Evolutionary conservation across 495 filamentous ascomycete genomes (phyloP).

Genomic region (Diplogelasinospora grovesii): DNA sequence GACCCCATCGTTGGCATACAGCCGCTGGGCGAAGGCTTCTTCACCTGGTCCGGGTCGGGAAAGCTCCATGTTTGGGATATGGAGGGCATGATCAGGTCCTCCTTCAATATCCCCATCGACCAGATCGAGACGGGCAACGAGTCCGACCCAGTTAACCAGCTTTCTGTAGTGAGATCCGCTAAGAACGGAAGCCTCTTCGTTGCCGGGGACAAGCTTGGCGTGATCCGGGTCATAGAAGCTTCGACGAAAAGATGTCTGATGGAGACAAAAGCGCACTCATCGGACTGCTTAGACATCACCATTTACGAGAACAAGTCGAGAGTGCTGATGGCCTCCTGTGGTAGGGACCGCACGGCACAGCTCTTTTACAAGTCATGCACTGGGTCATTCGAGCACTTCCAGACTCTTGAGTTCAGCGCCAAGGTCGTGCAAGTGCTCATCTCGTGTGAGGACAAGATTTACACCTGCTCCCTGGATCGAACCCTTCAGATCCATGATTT

Average conservation of each 20-base stretch:
- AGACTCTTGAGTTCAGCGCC: constrained; percentile 42
- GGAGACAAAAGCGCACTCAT: constrained; percentile 75
- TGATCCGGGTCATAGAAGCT: constrained; percentile 55
- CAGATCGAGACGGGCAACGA: constrained; percentile 52
- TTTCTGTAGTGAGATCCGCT: constrained; percentile 61
- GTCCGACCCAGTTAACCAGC: constrained; percentile 58
- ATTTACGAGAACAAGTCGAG: constrained; percentile 49
- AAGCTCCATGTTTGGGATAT: constrained; percentile 73
- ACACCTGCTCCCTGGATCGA: constrained; percentile 85
- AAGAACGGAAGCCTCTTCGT: constrained; percentile 58
- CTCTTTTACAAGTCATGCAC: constrained; percentile 59
- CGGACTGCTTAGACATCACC: constrained; percentile 78
- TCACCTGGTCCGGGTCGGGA: constrained; percentile 79
- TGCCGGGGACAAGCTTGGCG: constrained; percentile 77
- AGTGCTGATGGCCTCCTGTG: constrained; percentile 66
- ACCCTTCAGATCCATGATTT: constrained; percentile 73
- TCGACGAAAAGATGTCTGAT: constrained; percentile 46
- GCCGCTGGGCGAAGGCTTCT: constrained; percentile 64
- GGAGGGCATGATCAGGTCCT: constrained; percentile 58
- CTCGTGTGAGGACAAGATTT: constrained; percentile 50
- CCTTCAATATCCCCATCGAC: constrained; percentile 63
- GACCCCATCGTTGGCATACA: constrained; percentile 74
- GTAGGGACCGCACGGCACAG: constrained; percentile 85
- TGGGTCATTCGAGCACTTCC: constrained; percentile 41
- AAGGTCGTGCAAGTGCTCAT: constrained; percentile 44